phyloP scores from a whole-genome alignment of 441 rosid genomes.

The Brassica hybrid region DNA sequence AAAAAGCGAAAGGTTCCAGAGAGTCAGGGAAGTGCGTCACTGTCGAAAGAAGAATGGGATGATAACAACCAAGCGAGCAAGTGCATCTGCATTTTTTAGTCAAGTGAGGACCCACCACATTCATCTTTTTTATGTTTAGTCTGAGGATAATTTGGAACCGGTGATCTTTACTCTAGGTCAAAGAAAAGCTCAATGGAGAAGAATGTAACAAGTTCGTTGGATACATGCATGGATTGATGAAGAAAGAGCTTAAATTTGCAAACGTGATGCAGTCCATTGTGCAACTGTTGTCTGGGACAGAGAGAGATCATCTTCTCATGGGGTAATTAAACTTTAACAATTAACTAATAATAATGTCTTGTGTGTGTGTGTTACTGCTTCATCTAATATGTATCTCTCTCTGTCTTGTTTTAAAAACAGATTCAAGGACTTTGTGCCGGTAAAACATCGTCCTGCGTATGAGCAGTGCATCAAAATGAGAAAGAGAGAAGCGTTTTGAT shows the following conservation, averaged over 20 bases:
- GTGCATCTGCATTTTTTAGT: slow-evolving; percentile 74
- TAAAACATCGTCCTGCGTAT: slow-evolving; percentile 64
- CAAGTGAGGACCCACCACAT: slow-evolving; percentile 54
- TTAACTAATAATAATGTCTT: background rate
- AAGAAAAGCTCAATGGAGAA: slow-evolving; percentile 69
- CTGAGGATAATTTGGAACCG: slow-evolving; percentile 15
- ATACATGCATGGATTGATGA: slow-evolving; percentile 84
- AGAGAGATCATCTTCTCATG: slow-evolving; percentile 73
- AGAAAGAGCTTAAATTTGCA: slow-evolving; percentile 68
- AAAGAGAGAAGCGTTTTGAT: slow-evolving; percentile 36
- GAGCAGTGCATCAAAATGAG: slow-evolving; percentile 68
- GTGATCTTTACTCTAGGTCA: slow-evolving; percentile 57
- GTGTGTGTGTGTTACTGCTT: background rate
- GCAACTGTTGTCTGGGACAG: slow-evolving; percentile 69
- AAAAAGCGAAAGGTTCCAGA: slow-evolving; percentile 49
- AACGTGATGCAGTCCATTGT: slow-evolving; percentile 70
- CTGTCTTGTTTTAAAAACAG: slow-evolving; percentile 46
- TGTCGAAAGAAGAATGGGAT: slow-evolving; percentile 32
- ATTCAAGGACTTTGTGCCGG: slow-evolving; percentile 85
- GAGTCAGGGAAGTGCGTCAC: slow-evolving; percentile 43
- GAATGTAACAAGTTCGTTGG: slow-evolving; percentile 87
- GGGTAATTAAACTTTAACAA: slow-evolving; percentile 49
- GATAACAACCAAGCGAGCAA: slow-evolving; percentile 55
- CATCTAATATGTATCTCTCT: slow-evolving; percentile 5
- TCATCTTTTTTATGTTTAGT: slow-evolving; percentile 21